Conservation (phyloP, 1,284 basidiomycete species). For the Ganoderma lucidum region DNA sequence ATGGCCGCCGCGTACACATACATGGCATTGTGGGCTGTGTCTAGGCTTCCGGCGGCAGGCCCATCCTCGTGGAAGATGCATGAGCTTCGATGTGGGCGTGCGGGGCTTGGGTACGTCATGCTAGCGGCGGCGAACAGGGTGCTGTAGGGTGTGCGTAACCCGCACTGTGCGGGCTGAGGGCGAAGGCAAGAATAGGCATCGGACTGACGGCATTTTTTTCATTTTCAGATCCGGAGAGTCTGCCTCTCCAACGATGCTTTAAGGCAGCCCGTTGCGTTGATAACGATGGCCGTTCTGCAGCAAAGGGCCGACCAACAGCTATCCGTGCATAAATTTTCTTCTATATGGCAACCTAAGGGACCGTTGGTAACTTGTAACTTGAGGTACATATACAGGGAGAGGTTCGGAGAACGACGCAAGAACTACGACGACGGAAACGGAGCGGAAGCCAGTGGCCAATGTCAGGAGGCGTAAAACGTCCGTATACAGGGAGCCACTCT, state of each 20-base stretch:
- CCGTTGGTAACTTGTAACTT: no score
- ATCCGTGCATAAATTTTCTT: slow-evolving; percentile 4
- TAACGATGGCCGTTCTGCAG: not conserved
- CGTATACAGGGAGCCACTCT: not conserved
- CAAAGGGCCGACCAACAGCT: not conserved
- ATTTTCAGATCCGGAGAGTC: not conserved
- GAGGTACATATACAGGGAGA: not conserved
- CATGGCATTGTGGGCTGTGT: not conserved
- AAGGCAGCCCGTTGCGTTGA: not conserved
- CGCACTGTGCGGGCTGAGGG: not conserved
- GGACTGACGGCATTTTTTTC: not conserved
- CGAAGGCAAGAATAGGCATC: not conserved
- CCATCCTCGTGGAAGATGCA: not conserved
- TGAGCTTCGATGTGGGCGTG: not conserved
- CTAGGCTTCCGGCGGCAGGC: not conserved
- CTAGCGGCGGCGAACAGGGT: not conserved
- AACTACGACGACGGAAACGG: slow-evolving; percentile 3
- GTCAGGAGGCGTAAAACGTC: not conserved
- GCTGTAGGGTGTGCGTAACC: not conserved
- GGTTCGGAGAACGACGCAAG: slow-evolving; percentile 7
- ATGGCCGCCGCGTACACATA: not conserved
- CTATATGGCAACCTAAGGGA: not conserved
- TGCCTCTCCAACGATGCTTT: not conserved
- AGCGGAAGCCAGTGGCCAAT: not conserved
- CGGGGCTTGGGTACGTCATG: not conserved